A percentile compares a stretch with the other conserved stretches of the same genome.
phyloP scores from a whole-genome alignment of 192 early-diverging fungal species.

The Thamnidium elegans region DNA sequence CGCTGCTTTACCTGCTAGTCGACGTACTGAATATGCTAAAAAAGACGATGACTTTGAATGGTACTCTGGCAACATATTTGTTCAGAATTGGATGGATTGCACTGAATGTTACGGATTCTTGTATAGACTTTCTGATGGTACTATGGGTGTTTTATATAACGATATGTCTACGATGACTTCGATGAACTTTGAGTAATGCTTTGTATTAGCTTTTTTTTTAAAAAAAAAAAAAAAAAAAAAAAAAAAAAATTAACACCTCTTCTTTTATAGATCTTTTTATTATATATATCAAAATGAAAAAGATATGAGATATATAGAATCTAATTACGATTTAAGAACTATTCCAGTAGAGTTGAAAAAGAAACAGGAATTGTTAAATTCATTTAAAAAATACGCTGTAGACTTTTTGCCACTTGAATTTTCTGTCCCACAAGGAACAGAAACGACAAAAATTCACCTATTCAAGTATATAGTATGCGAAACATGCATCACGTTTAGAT shows the following conservation, averaged over 20 bases:
- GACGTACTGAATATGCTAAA: neutral
- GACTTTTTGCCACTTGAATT: constrained; percentile 43
- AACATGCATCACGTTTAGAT: constrained; percentile 60
- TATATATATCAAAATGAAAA: constrained; percentile 34
- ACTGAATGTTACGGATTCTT: constrained; percentile 84
- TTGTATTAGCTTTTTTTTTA: neutral
- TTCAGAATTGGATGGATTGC: constrained; percentile 89
- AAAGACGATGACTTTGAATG: neutral
- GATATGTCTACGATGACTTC: constrained; percentile 75
- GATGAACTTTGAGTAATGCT: constrained; percentile 38
- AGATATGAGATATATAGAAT: constrained; percentile 4
- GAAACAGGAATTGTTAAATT: constrained; percentile 57
- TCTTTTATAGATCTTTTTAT: constrained; percentile 38
- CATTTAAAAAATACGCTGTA: constrained; percentile 63
- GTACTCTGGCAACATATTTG: constrained; percentile 50
- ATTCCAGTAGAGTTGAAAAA: constrained; percentile 53
- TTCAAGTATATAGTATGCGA: constrained; percentile 66
- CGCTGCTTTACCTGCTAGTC: no score
- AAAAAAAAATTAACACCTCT: neutral
- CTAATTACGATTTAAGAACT: constrained; percentile 26
- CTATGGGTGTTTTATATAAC: constrained; percentile 83
- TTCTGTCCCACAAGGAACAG: constrained; percentile 2
- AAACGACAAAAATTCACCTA: constrained; percentile 40
- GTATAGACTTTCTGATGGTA: constrained; percentile 83
- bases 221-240: neutral